A percentile compares a stretch with the other conserved stretches of the same genome.
Evolutionary conservation across 768 basidiomycete genomes (phyloP).

Genomic region (Pisolithus sp.): DNA sequence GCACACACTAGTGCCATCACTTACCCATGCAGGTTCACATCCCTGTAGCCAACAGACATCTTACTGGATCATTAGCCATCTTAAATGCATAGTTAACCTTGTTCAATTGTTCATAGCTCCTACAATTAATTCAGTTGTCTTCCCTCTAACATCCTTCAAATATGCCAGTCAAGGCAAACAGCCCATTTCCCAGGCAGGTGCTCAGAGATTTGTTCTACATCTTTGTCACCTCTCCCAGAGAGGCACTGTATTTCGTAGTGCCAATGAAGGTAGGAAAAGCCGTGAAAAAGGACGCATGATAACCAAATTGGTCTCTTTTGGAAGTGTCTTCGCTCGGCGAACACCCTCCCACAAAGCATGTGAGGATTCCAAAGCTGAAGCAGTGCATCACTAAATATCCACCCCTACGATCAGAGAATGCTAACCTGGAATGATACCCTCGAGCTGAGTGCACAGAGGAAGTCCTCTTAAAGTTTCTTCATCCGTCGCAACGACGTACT

Average conservation of each 20-base stretch:
- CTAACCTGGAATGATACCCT: conserved; percentile 95
- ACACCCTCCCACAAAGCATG: conserved; percentile 96
- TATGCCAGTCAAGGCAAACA: conserved; percentile 88
- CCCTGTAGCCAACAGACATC: too few relatives aligned
- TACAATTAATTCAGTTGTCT: too few relatives aligned
- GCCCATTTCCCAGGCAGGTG: conserved; percentile 92
- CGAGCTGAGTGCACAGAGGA: conserved; percentile 82
- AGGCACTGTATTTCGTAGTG: conserved; percentile 54
- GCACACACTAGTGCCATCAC: too few relatives aligned
- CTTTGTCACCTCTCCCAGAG: conserved; percentile 95
- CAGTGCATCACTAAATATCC: conserved; percentile 3
- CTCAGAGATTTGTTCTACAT: conserved; percentile 94
- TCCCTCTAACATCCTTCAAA: conserved; percentile 27
- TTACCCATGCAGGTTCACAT: too few relatives aligned
- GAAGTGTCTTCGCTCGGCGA: conserved; percentile 74
- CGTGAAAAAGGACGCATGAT: conserved; percentile 53
- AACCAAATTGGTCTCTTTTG: conserved; percentile 82
- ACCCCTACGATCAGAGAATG: conserved; percentile 2
- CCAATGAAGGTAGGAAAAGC: conserved; percentile 1
- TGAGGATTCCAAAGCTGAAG: conserved; percentile 84
- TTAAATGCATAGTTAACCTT: too few relatives aligned
- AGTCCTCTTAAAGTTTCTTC: conserved; percentile 92
- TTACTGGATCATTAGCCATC: too few relatives aligned
- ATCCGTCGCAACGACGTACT: conserved; percentile 91
- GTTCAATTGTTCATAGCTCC: too few relatives aligned